Evolutionary conservation across 208 protist species (phyloP).

Genomic region (Crithidia fasciculata): DNA sequence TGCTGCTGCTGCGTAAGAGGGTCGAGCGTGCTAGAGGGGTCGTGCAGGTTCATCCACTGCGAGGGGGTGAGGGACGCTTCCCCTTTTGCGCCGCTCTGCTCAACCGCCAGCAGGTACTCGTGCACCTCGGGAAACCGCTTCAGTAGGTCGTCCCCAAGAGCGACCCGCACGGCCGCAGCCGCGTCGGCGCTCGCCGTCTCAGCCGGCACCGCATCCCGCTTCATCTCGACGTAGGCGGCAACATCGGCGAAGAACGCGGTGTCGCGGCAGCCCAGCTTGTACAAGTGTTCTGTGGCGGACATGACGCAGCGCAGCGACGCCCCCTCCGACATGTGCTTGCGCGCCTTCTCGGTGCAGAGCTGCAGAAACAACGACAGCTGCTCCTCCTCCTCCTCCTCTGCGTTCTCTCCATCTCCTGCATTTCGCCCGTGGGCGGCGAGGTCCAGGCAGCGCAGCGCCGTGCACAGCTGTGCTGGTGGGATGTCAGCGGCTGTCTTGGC

Average conservation of each 20-base stretch:
- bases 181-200: slow-evolving; percentile 47
- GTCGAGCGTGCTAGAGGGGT: slow-evolving; percentile 58
- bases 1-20: slow-evolving; percentile 67
- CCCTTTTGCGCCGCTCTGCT: slow-evolving; percentile 33
- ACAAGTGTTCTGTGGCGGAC: slow-evolving; percentile 45
- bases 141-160: slow-evolving; percentile 65
- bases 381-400: slow-evolving; percentile 33
- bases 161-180: slow-evolving; percentile 43
- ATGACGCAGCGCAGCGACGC: slow-evolving; percentile 56
- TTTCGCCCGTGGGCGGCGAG: background rate
- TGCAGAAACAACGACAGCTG: slow-evolving; percentile 44
- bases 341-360: slow-evolving; percentile 65
- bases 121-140: slow-evolving; percentile 45
- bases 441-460: slow-evolving; percentile 71
- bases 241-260: slow-evolving; percentile 50
- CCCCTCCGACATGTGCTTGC: slow-evolving; percentile 46
- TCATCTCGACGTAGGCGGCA: slow-evolving; percentile 54
- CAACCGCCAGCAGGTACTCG: slow-evolving; percentile 57
- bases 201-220: slow-evolving; percentile 30
- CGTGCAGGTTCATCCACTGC: slow-evolving; percentile 81
- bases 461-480: slow-evolving; percentile 77
- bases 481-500: slow-evolving; percentile 72
- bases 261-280: slow-evolving; percentile 58
- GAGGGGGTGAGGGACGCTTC: slow-evolving; percentile 59
- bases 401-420: slow-evolving; percentile 3